phyloP scores from a whole-genome alignment of 257 asterid genomes.

The Primulina tabacum region DNA sequence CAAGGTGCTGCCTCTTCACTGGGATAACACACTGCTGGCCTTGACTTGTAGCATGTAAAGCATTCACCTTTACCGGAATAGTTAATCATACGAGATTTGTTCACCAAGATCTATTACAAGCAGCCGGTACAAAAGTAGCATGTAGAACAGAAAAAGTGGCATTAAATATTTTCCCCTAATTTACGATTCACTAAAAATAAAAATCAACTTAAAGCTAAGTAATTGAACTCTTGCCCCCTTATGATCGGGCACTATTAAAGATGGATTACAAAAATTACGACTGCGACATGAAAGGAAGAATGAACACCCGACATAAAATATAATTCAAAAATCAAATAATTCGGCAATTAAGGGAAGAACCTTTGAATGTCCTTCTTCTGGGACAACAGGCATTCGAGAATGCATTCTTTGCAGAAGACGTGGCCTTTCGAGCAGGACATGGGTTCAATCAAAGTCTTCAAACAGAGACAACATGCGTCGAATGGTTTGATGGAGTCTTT shows the following conservation, averaged over 20 bases:
- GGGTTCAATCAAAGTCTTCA: slow-evolving; percentile 86
- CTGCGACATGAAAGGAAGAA: not conserved
- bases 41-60: not conserved
- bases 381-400: slow-evolving; percentile 76
- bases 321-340: not conserved
- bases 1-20: not conserved
- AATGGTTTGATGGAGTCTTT: slow-evolving; percentile 91
- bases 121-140: not conserved
- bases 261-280: not conserved
- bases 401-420: slow-evolving; percentile 87
- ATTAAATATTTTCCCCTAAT: not conserved
- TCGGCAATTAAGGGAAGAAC: slow-evolving; percentile 26
- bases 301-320: not conserved
- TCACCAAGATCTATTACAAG: not conserved
- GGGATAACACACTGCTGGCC: not conserved
- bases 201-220: no score
- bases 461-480: slow-evolving; percentile 86
- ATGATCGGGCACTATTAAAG: no score
- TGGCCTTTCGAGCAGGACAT: slow-evolving; percentile 88
- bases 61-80: not conserved
- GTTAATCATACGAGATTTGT: not conserved
- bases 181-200: not conserved
- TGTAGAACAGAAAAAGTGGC: not conserved
- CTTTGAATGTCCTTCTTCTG: slow-evolving; percentile 91
- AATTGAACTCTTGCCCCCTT: no score